phyloP scores from a whole-genome alignment of 345 rosid species.

The Laguncularia racemosa region DNA sequence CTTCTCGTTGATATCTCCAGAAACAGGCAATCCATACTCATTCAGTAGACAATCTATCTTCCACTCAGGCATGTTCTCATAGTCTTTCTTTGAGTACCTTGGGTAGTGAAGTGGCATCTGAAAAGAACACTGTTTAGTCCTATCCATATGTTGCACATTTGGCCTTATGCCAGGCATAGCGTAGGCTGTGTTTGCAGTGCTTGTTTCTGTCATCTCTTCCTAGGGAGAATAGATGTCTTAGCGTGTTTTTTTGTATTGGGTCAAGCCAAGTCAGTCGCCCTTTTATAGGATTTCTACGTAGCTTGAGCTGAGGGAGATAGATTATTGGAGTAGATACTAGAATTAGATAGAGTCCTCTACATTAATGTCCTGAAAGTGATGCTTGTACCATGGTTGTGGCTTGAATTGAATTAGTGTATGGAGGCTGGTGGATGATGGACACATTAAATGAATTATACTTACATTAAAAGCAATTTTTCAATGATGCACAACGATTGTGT shows the following conservation, averaged over 20 bases:
- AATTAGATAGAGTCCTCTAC: conserved; percentile 1
- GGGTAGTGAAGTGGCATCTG: conserved; percentile 64
- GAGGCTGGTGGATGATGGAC: neutral
- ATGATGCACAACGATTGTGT: no score
- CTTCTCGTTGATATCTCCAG: conserved; percentile 44
- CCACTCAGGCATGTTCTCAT: conserved; percentile 57
- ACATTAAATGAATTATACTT: no score
- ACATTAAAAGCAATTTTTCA: no score
- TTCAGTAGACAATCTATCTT: conserved; percentile 38
- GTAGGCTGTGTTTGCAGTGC: neutral
- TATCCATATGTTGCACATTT: conserved; percentile 6
- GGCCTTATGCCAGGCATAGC: conserved; percentile 9
- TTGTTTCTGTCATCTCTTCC: conserved; percentile 17
- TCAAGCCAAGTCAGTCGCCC: no score
- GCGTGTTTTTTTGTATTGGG: no score
- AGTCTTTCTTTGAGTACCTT: conserved; percentile 36
- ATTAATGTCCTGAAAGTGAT: conserved; percentile 23
- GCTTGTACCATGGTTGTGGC: neutral
- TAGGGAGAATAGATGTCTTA: no score
- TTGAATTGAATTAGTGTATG: neutral
- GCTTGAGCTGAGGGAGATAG: conserved; percentile 1
- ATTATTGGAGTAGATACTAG: conserved; percentile 9
- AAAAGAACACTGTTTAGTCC: conserved; percentile 13
- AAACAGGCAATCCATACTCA: conserved; percentile 35
- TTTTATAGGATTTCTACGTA: neutral